Conservation (phyloP, 2,329 filamentous ascomycete genomes). For the Paecilomyces variotii region DNA sequence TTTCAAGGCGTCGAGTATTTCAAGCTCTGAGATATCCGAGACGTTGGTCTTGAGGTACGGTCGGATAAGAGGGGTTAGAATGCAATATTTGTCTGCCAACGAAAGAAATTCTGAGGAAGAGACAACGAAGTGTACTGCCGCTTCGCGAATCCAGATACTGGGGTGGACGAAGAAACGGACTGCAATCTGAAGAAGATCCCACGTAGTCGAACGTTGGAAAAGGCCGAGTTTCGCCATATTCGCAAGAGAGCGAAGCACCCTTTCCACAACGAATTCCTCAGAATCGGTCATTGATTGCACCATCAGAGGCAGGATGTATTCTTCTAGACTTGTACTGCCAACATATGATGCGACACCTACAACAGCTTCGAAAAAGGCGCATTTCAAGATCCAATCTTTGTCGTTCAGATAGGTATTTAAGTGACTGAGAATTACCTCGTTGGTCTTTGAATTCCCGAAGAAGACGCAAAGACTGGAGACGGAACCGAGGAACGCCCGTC, state of each 20-base stretch:
- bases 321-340: conserved; percentile 80
- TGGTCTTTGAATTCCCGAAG: conserved; percentile 83
- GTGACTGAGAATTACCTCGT: conserved; percentile 93
- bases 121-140: conserved; percentile 74
- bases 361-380: conserved; percentile 91
- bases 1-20: conserved; percentile 73
- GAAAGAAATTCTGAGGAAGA: conserved; percentile 68
- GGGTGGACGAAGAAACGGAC: conserved; percentile 86
- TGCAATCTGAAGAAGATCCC: conserved; percentile 79
- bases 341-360: conserved; percentile 88
- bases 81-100: conserved; percentile 72
- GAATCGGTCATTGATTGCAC: conserved; percentile 86
- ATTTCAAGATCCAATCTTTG: conserved; percentile 91
- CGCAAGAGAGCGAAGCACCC: conserved; percentile 77
- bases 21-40: conserved; percentile 61
- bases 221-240: conserved; percentile 82
- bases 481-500: conserved; percentile 82
- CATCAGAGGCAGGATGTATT: conserved; percentile 94
- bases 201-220: conserved; percentile 73
- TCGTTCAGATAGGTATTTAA: conserved; percentile 97
- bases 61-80: conserved; percentile 69
- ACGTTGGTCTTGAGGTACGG: conserved; percentile 73
- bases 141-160: conserved; percentile 90
- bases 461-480: conserved; percentile 91
- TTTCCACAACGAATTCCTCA: conserved; percentile 90